Evolutionary conservation across 257 asterid genomes (phyloP).

Genomic region (Ilex asprella): DNA sequence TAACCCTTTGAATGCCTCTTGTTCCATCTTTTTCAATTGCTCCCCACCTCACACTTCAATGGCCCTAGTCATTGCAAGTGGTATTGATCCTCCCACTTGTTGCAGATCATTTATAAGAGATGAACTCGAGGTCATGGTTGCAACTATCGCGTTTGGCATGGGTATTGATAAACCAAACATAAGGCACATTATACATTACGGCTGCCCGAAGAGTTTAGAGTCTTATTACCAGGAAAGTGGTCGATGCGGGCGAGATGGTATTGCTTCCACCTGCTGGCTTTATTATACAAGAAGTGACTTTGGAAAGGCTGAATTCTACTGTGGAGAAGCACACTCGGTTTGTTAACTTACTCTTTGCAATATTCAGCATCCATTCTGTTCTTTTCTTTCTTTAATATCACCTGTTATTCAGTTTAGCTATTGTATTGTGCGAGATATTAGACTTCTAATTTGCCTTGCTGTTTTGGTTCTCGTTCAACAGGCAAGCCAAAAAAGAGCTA

Average conservation of each 20-base stretch:
- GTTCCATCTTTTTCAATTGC: neutral
- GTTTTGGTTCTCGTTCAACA: constrained; percentile 22
- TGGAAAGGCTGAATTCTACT: constrained; percentile 71
- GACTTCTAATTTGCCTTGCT: constrained; percentile 7
- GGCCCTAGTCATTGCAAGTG: neutral
- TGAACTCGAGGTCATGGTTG: constrained; percentile 89
- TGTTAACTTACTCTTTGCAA: constrained; percentile 18
- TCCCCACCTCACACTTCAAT: neutral
- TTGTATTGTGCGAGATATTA: neutral
- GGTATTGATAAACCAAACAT: constrained; percentile 95
- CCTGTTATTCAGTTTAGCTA: neutral
- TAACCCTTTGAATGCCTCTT: neutral
- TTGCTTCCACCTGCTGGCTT: constrained; percentile 81
- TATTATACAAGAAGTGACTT: constrained; percentile 82
- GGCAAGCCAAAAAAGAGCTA: constrained; percentile 77
- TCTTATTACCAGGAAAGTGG: constrained; percentile 99
- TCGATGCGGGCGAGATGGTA: constrained; percentile 93
- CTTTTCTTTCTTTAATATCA: neutral
- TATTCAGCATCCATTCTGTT: neutral
- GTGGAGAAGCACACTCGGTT: constrained; percentile 74
- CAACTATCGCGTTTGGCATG: constrained; percentile 98
- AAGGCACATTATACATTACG: constrained; percentile 84
- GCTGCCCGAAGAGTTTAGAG: constrained; percentile 97
- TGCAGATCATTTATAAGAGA: constrained; percentile 88
- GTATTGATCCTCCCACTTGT: constrained; percentile 18